Evolutionary conservation across 177 flowering plant genomes (phyloP), one percentile per base, ranked within the genome.

Genomic region (Vitis hybrid): DNA sequence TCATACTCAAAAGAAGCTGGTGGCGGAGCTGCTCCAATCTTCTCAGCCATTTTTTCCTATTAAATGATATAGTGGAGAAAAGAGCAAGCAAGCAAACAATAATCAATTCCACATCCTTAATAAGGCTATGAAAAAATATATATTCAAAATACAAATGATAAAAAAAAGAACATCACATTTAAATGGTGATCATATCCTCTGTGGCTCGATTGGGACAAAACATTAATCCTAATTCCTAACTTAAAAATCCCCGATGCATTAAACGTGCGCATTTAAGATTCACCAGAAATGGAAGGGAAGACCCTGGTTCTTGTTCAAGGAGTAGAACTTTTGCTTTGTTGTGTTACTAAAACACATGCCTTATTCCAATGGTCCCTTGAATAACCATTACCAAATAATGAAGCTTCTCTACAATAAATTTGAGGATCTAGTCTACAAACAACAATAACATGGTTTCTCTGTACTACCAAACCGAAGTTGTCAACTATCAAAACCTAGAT

Each of bases 1-100:
- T 84, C 95, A 78, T 78, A 94, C 64, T 94, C 97, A 60, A 88
- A 90, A 56, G 87, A 64, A 65, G 73, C 72, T 8, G 73, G 55
- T 14, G 85, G 59, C 64, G 65, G 77, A 55, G 80, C 52, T 10
- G 75, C 69, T 63, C 70, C 81, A 77, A 75, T 78, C 81, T 83
- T 73, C 70, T 77, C 85, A 74, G 94, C 88, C 98, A 93, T 93
- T 75, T 51, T 55, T 73, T 62, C 67, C 65, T 8, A 39, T 39
- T 56, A 73, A 50, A 3, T 51, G 16, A 65, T 8, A 22, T 51
- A 62, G 45, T 3, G 8, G 45, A 51, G 18, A 60, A 56, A 50
- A 1, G 16, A 60, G 57, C 0, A 22, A 22, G 18, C 60, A 53
- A 53, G 16, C 16, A 53, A 53, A 3, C 56, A 53, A 61, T 55